phyloP scores from a whole-genome alignment of 2,329 filamentous ascomycete species.

The Fusarium penzigii region DNA sequence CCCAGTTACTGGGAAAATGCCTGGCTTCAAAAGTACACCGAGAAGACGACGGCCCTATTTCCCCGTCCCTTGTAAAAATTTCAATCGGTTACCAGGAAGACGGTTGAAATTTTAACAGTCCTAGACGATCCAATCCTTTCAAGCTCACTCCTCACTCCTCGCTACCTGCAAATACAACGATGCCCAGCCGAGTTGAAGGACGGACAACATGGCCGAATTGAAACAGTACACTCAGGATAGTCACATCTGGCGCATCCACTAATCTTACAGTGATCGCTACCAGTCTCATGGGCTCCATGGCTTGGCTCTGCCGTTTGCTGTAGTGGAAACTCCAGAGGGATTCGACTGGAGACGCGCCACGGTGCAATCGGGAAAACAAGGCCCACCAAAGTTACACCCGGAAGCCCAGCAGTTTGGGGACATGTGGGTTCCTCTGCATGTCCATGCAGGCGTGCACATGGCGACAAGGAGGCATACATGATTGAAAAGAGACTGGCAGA shows the following conservation, averaged over 20 bases:
- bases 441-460: slow-evolving; percentile 9
- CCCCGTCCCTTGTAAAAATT: slow-evolving; percentile 7
- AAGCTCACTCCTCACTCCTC: neutral
- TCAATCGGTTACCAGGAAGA: neutral
- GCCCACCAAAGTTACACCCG: slow-evolving; percentile 15
- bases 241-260: too few relatives aligned
- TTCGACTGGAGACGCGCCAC: too few relatives aligned
- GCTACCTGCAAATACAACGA: neutral
- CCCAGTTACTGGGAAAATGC: slow-evolving; percentile 1
- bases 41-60: slow-evolving; percentile 21
- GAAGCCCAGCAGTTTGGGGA: slow-evolving; percentile 10
- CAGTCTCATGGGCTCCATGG: too few relatives aligned
- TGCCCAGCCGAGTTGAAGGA: too few relatives aligned
- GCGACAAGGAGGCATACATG: slow-evolving; percentile 5
- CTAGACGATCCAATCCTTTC: neutral
- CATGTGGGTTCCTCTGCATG: slow-evolving; percentile 3
- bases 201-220: too few relatives aligned
- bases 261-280: too few relatives aligned
- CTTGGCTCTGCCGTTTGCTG: too few relatives aligned
- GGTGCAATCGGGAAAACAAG: neutral
- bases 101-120: neutral
- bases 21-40: slow-evolving; percentile 18
- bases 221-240: too few relatives aligned
- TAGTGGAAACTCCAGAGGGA: too few relatives aligned
- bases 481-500: slow-evolving; percentile 3